Evolutionary conservation across 768 basidiomycete genomes (phyloP), one percentile per base, ranked within the genome.

Genomic region (Boletus rubescentipes): DNA sequence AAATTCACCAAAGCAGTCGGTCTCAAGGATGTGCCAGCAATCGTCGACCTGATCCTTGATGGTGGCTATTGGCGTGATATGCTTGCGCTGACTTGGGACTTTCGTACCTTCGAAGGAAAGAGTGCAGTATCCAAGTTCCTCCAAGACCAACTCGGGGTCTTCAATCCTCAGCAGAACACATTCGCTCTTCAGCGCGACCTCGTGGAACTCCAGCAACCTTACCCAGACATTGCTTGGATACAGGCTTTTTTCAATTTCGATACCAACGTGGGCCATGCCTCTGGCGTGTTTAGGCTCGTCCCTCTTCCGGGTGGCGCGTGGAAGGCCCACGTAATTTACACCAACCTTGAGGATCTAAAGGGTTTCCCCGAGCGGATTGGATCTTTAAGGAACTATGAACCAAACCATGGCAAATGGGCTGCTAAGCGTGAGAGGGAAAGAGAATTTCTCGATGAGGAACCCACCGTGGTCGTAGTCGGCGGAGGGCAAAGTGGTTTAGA

Each of bases 11-110:
- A 66, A 47, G 67, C 65, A 31, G 62, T 75, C 15, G 62, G 68
- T 46, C 57, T 67, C 18, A 68, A 68, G 50, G 67, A 77, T 38
- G 67, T 72, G 16, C 62, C 69, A 21, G 67, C 67, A 14, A 62
- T 81, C 35, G 53, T 73, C n/a, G 61, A 61, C 14, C 49, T 74
- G 20, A 62, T 72, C 41, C 49, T 75, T 30, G 66, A 68, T 20
- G 66, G 63, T 41, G 73, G 73, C 5, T 79, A 78, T 53, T 86
- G 84, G 85, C 70, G 83, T 12, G 85, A 86, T 57, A 72, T 79
- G 47, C 75, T 84, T n/a, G 75, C 80, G 0, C 72, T 86, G 49
- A 85, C 85, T 16, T 86, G 83, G 83, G 76, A 83, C 53, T 79
- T 85, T 44, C 79, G 83, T 36, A 81, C 83, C 9, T 80, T 86